Conservation (phyloP, 1,139 yeast genomes). For the Nakaseomyces sp. region DNA sequence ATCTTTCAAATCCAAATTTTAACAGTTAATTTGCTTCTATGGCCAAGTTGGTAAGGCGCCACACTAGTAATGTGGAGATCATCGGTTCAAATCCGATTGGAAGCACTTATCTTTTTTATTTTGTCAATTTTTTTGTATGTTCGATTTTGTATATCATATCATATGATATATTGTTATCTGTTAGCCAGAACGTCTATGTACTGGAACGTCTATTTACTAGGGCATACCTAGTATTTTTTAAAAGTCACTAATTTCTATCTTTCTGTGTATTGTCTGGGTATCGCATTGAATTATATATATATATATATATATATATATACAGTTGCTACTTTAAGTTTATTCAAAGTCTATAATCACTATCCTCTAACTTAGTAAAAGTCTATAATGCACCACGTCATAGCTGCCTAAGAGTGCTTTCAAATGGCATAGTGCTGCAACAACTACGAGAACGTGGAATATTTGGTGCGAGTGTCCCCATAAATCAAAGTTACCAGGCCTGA, state of each 20-base stretch:
- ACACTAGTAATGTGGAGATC: slow-evolving; percentile 10
- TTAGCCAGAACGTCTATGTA: too few relatives aligned
- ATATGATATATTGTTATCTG: too few relatives aligned
- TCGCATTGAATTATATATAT: background rate
- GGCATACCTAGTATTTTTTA: too few relatives aligned
- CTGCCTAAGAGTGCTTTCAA: slow-evolving; percentile 56
- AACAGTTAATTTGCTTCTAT: slow-evolving; percentile 6
- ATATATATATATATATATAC: background rate
- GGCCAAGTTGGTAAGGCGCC: slow-evolving; percentile 11
- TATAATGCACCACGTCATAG: slow-evolving; percentile 42
- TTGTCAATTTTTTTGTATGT: background rate
- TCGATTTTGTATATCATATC: too few relatives aligned
- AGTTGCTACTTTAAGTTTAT: background rate
- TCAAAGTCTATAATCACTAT: too few relatives aligned
- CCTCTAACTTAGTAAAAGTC: background rate
- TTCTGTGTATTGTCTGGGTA: too few relatives aligned
- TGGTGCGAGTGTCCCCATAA: slow-evolving; percentile 81
- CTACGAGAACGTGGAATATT: slow-evolving; percentile 75
- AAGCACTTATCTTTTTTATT: slow-evolving; percentile 6
- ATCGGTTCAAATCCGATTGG: slow-evolving; percentile 9
- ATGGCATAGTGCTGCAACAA: slow-evolving; percentile 72
- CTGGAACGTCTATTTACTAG: too few relatives aligned
- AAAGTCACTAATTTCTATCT: too few relatives aligned
- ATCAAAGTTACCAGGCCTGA: slow-evolving; percentile 60
- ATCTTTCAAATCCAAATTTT: too few relatives aligned